Percentiles rank a stretch among this genome's conserved stretches.
Conservation (phyloP, 805 yeast species). For the Candida stauntonica region DNA sequence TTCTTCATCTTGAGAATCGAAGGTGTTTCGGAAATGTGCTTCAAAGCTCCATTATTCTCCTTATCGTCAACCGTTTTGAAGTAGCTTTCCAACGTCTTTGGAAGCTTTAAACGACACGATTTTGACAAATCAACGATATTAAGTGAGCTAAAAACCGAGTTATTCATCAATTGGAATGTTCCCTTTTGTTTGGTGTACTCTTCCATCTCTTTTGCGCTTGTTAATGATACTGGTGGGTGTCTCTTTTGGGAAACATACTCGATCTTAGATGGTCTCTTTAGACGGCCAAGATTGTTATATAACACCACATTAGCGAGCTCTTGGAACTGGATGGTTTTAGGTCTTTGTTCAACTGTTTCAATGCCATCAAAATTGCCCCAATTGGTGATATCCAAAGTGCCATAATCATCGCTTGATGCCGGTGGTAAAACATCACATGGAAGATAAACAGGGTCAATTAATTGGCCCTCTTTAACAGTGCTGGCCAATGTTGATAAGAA, state of each 20-base stretch:
- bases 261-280: too few relatives aligned
- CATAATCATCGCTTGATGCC: neutral
- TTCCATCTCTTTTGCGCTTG: neutral
- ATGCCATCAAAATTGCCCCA: neutral
- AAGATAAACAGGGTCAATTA: slow-evolving; percentile 2
- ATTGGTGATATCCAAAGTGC: neutral
- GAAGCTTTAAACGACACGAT: slow-evolving; percentile 1
- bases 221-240: neutral
- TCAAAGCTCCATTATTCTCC: too few relatives aligned
- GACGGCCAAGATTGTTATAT: slow-evolving; percentile 1
- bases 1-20: slow-evolving; percentile 8
- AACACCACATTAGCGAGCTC: slow-evolving; percentile 4
- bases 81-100: too few relatives aligned
- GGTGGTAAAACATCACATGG: neutral
- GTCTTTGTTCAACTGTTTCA: neutral
- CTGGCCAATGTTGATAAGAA: slow-evolving; percentile 6
- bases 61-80: neutral
- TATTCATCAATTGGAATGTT: neutral
- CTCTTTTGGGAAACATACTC: neutral
- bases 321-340: slow-evolving; percentile 5
- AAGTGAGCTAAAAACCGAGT: too few relatives aligned
- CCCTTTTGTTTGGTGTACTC: slow-evolving; percentile 3
- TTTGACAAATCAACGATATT: slow-evolving; percentile 1
- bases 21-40: too few relatives aligned
- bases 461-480: slow-evolving; percentile 2